phyloP scores from a whole-genome alignment of 2,329 filamentous ascomycete genomes.

The Alternaria ventricosa region DNA sequence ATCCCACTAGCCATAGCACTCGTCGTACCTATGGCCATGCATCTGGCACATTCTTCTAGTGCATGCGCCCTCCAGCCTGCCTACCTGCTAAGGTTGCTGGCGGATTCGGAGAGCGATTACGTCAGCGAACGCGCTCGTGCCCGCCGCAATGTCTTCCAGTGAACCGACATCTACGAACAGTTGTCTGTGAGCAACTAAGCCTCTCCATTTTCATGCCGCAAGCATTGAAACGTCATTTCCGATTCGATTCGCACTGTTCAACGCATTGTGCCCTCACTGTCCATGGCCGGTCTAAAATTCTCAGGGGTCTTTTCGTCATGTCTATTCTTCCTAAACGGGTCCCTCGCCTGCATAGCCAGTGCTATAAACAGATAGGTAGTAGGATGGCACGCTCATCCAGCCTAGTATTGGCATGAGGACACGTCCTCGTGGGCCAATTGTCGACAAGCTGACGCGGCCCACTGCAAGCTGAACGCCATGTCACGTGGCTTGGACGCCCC shows the following conservation, averaged over 20 bases:
- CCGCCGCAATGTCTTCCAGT: not conserved
- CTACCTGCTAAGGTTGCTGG: not conserved
- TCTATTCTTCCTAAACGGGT: not conserved
- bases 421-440: not conserved
- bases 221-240: not conserved
- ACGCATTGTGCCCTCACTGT: not conserved
- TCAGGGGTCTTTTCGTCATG: not conserved
- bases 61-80: not conserved
- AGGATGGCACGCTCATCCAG: not conserved
- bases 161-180: not conserved
- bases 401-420: not conserved
- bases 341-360: not conserved
- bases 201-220: not conserved
- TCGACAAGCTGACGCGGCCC: constrained; percentile 5
- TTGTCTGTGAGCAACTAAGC: not conserved
- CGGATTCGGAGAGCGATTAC: not conserved
- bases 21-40: not conserved
- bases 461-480: constrained; percentile 3
- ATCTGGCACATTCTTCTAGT: not conserved
- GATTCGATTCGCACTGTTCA: not conserved
- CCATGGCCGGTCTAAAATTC: not conserved
- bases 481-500: constrained; percentile 6
- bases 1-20: not conserved
- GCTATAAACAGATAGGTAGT: not conserved
- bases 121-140: not conserved